Conservation (phyloP, 805 yeast genomes). For the Starmerella powellii region DNA sequence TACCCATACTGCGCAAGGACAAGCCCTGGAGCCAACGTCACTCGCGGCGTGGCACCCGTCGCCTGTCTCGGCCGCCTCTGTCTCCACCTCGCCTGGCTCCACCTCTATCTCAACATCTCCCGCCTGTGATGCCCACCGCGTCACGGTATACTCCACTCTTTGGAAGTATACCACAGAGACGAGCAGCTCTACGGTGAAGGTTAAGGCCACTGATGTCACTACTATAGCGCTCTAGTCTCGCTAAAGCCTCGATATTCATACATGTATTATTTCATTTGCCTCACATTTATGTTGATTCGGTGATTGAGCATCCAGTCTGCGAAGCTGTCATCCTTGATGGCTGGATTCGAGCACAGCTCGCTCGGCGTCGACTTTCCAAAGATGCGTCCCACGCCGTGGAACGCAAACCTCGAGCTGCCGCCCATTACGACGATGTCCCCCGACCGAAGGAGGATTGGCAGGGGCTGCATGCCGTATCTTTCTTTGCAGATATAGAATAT, state of each 20-base stretch:
- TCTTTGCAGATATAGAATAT: slow-evolving; percentile 28
- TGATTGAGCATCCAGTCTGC: slow-evolving; percentile 29
- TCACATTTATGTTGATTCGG: slow-evolving; percentile 32
- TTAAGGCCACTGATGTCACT: neutral
- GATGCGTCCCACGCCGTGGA: slow-evolving; percentile 35
- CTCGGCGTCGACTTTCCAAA: slow-evolving; percentile 29
- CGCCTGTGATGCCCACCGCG: neutral
- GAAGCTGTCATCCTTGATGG: slow-evolving; percentile 14
- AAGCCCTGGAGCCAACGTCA: no score
- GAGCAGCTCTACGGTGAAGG: no score
- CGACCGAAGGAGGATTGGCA: slow-evolving; percentile 29
- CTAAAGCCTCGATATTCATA: neutral
- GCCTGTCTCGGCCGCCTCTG: no score
- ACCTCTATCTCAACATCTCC: neutral
- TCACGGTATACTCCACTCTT: neutral
- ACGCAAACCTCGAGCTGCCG: slow-evolving; percentile 32
- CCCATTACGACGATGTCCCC: slow-evolving; percentile 36
- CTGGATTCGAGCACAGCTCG: slow-evolving; percentile 9
- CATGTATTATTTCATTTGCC: slow-evolving; percentile 29
- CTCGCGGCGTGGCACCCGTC: no score
- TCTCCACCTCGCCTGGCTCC: neutral
- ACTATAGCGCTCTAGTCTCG: neutral
- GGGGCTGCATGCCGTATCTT: slow-evolving; percentile 24
- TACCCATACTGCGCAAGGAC: no score
- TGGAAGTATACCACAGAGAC: neutral